Percentiles rank a stretch among this genome's conserved stretches.
phyloP scores from a whole-genome alignment of 2,329 filamentous ascomycete genomes.

The Blumeriella jaapii region DNA sequence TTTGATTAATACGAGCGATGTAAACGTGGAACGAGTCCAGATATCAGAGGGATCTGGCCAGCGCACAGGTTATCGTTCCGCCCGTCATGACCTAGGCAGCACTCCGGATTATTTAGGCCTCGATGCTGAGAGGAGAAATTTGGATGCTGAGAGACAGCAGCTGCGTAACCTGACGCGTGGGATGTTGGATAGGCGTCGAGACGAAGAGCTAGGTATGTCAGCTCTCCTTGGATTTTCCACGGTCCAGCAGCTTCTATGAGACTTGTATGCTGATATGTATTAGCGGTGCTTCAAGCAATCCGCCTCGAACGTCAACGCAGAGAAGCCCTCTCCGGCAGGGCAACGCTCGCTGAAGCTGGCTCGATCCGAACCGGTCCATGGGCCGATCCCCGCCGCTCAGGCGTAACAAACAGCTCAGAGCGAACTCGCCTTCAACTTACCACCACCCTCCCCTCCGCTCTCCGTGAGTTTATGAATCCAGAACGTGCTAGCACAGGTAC shows the following conservation, averaged over 20 bases:
- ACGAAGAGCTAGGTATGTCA: conserved; percentile 44
- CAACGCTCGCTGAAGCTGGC: too few relatives aligned
- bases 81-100: conserved; percentile 17
- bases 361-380: too few relatives aligned
- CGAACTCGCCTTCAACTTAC: too few relatives aligned
- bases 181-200: conserved; percentile 34
- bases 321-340: too few relatives aligned
- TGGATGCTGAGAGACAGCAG: conserved; percentile 22
- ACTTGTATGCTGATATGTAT: too few relatives aligned
- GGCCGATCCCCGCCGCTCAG: conserved; percentile 12
- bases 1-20: conserved; percentile 46
- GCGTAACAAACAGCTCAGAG: conserved; percentile 1
- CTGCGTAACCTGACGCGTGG: conserved; percentile 19
- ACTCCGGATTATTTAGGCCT: conserved; percentile 24
- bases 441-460: conserved; percentile 20
- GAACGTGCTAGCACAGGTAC: conserved; percentile 22
- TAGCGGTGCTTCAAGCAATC: too few relatives aligned
- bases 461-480: conserved; percentile 25
- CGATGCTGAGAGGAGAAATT: too few relatives aligned
- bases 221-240: too few relatives aligned
- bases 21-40: conserved; percentile 31
- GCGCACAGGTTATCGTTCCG: conserved; percentile 22
- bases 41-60: conserved; percentile 16
- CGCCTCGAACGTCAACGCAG: too few relatives aligned
- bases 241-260: too few relatives aligned